These are phyloP conservation scores for Kluyveromyces sp. DNA, from an alignment of 1,139 yeast genomes.

Conservation along the genomic window DNA sequence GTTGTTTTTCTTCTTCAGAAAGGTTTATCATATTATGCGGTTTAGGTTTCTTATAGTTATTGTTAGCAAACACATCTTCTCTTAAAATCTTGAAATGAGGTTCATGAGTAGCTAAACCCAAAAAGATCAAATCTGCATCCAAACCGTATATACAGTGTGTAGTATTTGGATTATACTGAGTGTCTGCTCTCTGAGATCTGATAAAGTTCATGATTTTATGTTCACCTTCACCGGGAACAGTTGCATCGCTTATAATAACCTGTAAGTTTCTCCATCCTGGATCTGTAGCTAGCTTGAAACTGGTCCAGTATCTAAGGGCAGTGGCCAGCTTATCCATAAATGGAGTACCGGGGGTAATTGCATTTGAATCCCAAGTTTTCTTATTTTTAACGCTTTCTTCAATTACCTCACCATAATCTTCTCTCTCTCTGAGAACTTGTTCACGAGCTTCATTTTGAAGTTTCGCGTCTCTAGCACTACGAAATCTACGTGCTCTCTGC, in stretches of 20 bases:
- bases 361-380: slow-evolving; percentile 73
- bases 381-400: slow-evolving; percentile 49
- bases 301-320: slow-evolving; percentile 81
- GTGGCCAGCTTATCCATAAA: slow-evolving; percentile 88
- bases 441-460: slow-evolving; percentile 58
- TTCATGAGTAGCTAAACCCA: slow-evolving; percentile 96
- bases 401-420: slow-evolving; percentile 51
- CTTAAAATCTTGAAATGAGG: slow-evolving; percentile 91
- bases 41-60: slow-evolving; percentile 43
- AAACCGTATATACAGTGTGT: slow-evolving; percentile 95
- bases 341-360: slow-evolving; percentile 98
- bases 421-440: slow-evolving; percentile 42
- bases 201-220: slow-evolving; percentile 96
- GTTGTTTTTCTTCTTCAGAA: slow-evolving; percentile 53
- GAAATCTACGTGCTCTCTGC: slow-evolving; percentile 92
- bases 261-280: slow-evolving; percentile 85
- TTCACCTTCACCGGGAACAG: slow-evolving; percentile 99
- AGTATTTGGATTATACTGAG: slow-evolving; percentile 72
- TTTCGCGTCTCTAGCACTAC: slow-evolving; percentile 93
- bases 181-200: slow-evolving; percentile 69
- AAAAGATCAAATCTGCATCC: slow-evolving; percentile 95
- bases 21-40: slow-evolving; percentile 46
- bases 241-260: slow-evolving; percentile 86
- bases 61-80: slow-evolving; percentile 89
- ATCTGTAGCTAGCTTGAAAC: slow-evolving; percentile 82